Evolutionary conservation across 805 yeast species (phyloP), one percentile per base, ranked within the genome.

Genomic region (Myxozyma melibiosi): DNA sequence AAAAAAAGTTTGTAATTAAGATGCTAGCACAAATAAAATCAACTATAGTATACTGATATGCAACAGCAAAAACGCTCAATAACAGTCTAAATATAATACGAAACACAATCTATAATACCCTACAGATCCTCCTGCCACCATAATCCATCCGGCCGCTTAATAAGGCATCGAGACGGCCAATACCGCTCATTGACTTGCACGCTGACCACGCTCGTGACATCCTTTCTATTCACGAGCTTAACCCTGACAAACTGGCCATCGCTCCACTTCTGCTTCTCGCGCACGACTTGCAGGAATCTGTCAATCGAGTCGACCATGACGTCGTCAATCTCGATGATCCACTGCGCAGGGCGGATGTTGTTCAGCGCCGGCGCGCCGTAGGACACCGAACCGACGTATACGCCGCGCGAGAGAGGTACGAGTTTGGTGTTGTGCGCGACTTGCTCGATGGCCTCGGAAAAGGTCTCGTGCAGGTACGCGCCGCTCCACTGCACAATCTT

Each of bases 251-350:
- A 62, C 30, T 57, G 50, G 5, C 58, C 65, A 24, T 60, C 63
- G 2, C 14, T 14, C 63, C 64, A 58, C 9, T 34, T n/a, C 13
- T 37, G 24, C n/a, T 42, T 18, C 11, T 16, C 25, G 4, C 38
- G 35, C 9, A 62, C 16, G 13, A 61, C 7, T 4, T 13, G 41
- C 9, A 61, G n/a, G 37, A 62, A 57, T 18, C 57, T 38, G 31
- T 45, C 53, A 22, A 62, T 28, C 4, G 28, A 38, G 11, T 33
- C 24, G 7, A 62, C 52, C 4, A 41, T 18, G 22, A 31, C 41
- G 54, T 85, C 90, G 54, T 86, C 85, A 58, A 88, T 84, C 72
- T 89, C 96, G 56, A 88, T 94, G 69, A 86, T 78, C 96, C 96
- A 89, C 73, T 88, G 95, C 18, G 65, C 65, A 2, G 65, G 58